phyloP scores from a whole-genome alignment of 176 grass and related monocot genomes.

The Musa schizocarpa region DNA sequence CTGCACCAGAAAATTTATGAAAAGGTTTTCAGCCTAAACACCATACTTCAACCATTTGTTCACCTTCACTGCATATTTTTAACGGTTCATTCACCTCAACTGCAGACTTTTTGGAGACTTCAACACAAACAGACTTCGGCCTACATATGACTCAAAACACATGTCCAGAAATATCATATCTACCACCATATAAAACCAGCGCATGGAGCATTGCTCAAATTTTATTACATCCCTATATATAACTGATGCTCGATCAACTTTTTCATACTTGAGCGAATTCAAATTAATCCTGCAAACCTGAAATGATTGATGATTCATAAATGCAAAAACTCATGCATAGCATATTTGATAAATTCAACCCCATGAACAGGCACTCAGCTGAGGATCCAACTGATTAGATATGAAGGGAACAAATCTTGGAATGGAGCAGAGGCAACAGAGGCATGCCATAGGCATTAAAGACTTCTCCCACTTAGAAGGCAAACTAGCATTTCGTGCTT shows the following conservation, averaged over 20 bases:
- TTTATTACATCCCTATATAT: neutral
- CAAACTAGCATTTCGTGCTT: neutral
- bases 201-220: neutral
- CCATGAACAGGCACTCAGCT: neutral
- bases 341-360: neutral
- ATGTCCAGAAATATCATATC: neutral
- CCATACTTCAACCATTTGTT: no score
- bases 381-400: neutral
- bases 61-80: neutral
- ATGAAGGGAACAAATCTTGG: neutral
- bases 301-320: neutral
- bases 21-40: neutral
- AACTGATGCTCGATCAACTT: neutral
- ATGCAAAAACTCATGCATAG: neutral
- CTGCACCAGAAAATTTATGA: neutral
- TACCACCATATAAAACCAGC: neutral
- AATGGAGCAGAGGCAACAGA: neutral
- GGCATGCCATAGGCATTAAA: neutral
- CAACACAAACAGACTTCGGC: neutral
- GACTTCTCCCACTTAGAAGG: neutral
- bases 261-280: neutral
- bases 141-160: neutral
- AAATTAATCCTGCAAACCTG: neutral
- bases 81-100: neutral
- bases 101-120: neutral